These are phyloP conservation scores for Cyberlindnera mississippiensis DNA, from an alignment of 805 yeast genomes.

Conservation along the genomic window DNA sequence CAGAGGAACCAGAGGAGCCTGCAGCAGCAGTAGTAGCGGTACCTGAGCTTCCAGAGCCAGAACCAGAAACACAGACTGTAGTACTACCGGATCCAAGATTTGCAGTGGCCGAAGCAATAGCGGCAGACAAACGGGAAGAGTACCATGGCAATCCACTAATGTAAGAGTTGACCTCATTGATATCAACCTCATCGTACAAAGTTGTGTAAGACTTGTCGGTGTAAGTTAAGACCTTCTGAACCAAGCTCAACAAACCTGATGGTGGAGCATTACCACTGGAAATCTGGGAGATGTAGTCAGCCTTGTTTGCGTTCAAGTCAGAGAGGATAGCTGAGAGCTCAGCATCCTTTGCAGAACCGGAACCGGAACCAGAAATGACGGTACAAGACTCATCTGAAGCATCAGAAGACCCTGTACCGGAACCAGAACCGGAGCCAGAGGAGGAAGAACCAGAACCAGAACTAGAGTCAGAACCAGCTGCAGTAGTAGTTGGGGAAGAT, in stretches of 20 bases:
- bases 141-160: conserved; percentile 34
- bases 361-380: too few species aligned
- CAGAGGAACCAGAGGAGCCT: conserved; percentile 3
- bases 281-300: conserved; percentile 23
- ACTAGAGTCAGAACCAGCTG: conserved; percentile 1
- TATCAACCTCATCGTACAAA: conserved; percentile 27
- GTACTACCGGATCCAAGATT: conserved; percentile 1
- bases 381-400: conserved; percentile 1
- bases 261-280: conserved; percentile 26
- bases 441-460: conserved; percentile 1
- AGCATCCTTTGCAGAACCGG: background rate
- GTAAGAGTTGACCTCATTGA: conserved; percentile 24
- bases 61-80: background rate
- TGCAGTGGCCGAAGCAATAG: conserved; percentile 3
- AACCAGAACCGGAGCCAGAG: background rate
- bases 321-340: conserved; percentile 10
- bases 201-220: conserved; percentile 33
- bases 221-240: conserved; percentile 28
- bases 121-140: conserved; percentile 18
- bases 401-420: conserved; percentile 1
- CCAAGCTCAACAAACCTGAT: conserved; percentile 26
- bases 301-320: conserved; percentile 18
- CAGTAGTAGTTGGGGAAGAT: conserved; percentile 10
- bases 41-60: conserved; percentile 1
- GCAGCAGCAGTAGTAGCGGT: background rate